Evolutionary conservation across 2,329 filamentous ascomycete genomes (phyloP).

Genomic region (Phaeosphaeria sp.): DNA sequence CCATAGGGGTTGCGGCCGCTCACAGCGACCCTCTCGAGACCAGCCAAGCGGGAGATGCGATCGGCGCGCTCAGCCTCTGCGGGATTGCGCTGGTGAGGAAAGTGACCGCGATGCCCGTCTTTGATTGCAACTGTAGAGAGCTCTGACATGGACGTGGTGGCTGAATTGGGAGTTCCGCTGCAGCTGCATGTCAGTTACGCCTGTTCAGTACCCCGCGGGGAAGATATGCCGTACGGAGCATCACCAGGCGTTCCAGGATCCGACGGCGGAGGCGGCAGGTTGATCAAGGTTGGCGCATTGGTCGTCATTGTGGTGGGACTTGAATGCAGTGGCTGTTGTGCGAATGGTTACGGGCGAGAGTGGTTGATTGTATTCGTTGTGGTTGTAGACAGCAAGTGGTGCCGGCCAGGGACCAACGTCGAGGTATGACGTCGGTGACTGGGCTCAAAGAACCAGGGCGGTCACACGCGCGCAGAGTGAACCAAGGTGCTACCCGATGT

Average conservation of each 20-base stretch:
- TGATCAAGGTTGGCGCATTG: slow-evolving; percentile 73
- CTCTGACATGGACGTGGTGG: slow-evolving; percentile 88
- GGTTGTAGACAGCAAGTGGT: not conserved
- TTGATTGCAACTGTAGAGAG: slow-evolving; percentile 95
- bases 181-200: slow-evolving; percentile 19
- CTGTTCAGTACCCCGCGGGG: slow-evolving; percentile 11
- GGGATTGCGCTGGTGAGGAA: slow-evolving; percentile 69
- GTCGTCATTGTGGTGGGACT: slow-evolving; percentile 33
- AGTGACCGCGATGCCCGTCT: slow-evolving; percentile 87
- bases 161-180: slow-evolving; percentile 91
- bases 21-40: slow-evolving; percentile 87
- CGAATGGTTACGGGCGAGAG: not conserved
- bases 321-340: not conserved
- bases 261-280: slow-evolving; percentile 81
- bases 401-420: not conserved
- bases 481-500: not conserved
- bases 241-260: slow-evolving; percentile 88
- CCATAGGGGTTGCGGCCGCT: slow-evolving; percentile 62
- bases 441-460: not conserved
- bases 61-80: slow-evolving; percentile 92
- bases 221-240: slow-evolving; percentile 71
- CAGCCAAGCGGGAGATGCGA: slow-evolving; percentile 91
- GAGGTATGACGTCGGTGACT: not conserved
- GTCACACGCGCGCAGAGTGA: slow-evolving; percentile 1
- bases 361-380: not conserved